Percentiles rank a stretch among this genome's conserved stretches.
Conservation (phyloP, 2,329 filamentous ascomycete genomes). For the Cladosporium sp. region DNA sequence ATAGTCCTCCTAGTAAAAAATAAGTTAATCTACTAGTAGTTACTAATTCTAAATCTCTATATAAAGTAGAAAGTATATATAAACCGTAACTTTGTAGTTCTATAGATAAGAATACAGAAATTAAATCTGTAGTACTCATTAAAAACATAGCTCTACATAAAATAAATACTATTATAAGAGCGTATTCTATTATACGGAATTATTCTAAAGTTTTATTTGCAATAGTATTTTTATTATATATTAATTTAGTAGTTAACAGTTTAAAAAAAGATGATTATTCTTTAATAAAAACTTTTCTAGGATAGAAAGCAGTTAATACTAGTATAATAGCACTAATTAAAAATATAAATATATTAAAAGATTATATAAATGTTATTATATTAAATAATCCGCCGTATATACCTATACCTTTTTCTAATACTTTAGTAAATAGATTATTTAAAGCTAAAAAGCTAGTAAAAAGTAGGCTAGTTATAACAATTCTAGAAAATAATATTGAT, state of each 20-base stretch:
- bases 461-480: too few species aligned
- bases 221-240: slow-evolving; percentile 25
- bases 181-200: slow-evolving; percentile 30
- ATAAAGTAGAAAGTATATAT: slow-evolving; percentile 30
- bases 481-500: too few species aligned
- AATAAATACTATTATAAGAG: slow-evolving; percentile 28
- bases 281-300: slow-evolving; percentile 24
- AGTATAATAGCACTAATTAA: slow-evolving; percentile 26
- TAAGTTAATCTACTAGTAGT: slow-evolving; percentile 31
- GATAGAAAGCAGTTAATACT: slow-evolving; percentile 26
- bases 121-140: slow-evolving; percentile 26
- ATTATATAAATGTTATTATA: slow-evolving; percentile 23
- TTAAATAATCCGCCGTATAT: slow-evolving; percentile 26
- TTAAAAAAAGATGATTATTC: slow-evolving; percentile 21
- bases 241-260: slow-evolving; percentile 22
- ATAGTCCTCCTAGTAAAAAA: too few species aligned
- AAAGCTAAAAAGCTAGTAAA: too few species aligned
- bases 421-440: slow-evolving; percentile 19
- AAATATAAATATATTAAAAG: slow-evolving; percentile 27
- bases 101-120: slow-evolving; percentile 28
- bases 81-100: slow-evolving; percentile 29
- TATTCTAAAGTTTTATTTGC: slow-evolving; percentile 26
- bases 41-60: slow-evolving; percentile 32
- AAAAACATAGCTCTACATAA: slow-evolving; percentile 26
- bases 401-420: slow-evolving; percentile 23